Evolutionary conservation across 768 basidiomycete genomes (phyloP), one percentile per base, ranked within the genome.

Genomic region (Sporobolomyces pararoseus): DNA sequence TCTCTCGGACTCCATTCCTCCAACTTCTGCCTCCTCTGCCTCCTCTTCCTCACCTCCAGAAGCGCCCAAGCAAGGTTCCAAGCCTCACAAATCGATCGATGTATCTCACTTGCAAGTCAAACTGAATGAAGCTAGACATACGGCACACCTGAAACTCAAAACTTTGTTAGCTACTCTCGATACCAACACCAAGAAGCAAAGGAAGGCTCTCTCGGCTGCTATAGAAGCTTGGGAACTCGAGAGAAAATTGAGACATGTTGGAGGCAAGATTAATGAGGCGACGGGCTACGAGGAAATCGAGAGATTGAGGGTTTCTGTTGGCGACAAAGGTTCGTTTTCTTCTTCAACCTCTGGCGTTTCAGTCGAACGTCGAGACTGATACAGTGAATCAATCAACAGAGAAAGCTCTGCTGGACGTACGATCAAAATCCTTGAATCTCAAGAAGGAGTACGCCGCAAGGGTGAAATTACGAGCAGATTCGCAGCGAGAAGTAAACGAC

Each of bases 401-500:
- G 84, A 81, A 84, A 53, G 82, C 83, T 64, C 90, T 97, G 76
- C 83, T 85, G 60, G 79, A 82, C 19, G 84, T 88, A 6, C 85
- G 93, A 25, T 80, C 84, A 55, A 85, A 85, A 7, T 87, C 93
- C 0, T 83, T 85, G 47, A 79, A 83, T 39, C 88, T 91, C 7
- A 98, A 98, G 80, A 77, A 79, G 10, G 84, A 85, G 7, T 88
- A 94, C 76, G 89, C 90, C 65, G 80, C 83, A 64, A 90, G 93
- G 0, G 89, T 94, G n/a, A 78, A 84, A 16, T 83, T 86, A 75
- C 88, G 94, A 7, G 87, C 91, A 13, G 83, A 86, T 51, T 91
- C 91, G 6, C 95, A 99, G 78, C 86, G 90, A n/a, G 89, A 95
- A 79, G 91, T 96, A 61, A 98, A 97, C 80, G 90, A 94, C 78